Conservation (phyloP, 2,329 filamentous ascomycete genomes). For the Colletotrichum somersetense region DNA sequence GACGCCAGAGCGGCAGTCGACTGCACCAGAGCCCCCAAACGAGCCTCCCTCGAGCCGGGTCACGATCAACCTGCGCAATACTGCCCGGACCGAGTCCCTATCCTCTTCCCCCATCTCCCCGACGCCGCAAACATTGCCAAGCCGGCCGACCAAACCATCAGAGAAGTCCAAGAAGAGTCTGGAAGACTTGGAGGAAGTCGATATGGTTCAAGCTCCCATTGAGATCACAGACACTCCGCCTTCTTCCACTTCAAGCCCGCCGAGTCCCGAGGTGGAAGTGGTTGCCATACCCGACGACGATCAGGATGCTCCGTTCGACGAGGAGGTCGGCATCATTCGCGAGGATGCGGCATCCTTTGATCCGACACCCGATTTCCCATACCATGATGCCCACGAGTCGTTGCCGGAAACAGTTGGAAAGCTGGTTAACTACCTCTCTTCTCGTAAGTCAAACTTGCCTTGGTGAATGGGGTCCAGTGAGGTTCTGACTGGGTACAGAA, state of each 20-base stretch:
- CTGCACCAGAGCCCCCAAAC: conserved; percentile 50
- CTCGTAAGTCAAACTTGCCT: conserved; percentile 45
- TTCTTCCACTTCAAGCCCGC: conserved; percentile 54
- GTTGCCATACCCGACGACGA: conserved; percentile 56
- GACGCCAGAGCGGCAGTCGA: conserved; percentile 56
- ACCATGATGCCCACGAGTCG: conserved; percentile 50
- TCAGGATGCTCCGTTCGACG: conserved; percentile 46
- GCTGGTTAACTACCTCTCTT: conserved; percentile 53
- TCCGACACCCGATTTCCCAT: conserved; percentile 63
- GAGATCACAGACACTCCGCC: conserved; percentile 47
- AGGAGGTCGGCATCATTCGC: conserved; percentile 45
- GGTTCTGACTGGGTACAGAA: conserved; percentile 53
- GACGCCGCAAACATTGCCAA: conserved; percentile 45
- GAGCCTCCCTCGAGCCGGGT: conserved; percentile 68
- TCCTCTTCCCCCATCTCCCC: conserved; percentile 61
- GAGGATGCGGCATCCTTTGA: conserved; percentile 49
- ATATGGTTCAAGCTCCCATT: conserved; percentile 48
- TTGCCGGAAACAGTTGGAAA: conserved; percentile 51
- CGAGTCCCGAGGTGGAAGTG: conserved; percentile 60
- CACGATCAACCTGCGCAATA: conserved; percentile 70
- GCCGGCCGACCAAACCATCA: conserved; percentile 25
- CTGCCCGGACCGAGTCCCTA: conserved; percentile 54
- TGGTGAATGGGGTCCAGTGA: too few species aligned
- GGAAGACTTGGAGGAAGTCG: conserved; percentile 57
- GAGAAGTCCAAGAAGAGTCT: conserved; percentile 56